A percentile compares a stretch with the other conserved stretches of the same genome.
These are phyloP conservation scores for Fagus sylvatica DNA, from an alignment of 306 rosid species.

Conservation along the genomic window DNA sequence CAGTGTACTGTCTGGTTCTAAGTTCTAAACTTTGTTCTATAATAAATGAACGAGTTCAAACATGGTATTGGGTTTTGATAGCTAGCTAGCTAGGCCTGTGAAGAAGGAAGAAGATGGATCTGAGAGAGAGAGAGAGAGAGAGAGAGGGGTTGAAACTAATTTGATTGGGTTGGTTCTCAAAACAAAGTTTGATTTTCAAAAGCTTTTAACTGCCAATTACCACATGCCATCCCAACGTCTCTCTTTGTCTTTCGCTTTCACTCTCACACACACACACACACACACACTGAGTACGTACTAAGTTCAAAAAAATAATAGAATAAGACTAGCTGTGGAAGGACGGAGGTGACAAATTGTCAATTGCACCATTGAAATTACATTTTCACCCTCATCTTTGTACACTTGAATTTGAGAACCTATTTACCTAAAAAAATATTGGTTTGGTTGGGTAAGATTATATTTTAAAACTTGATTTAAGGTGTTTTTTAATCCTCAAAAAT, in stretches of 20 bases:
- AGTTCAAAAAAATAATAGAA: conserved; percentile 54
- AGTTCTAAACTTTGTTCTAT: background rate
- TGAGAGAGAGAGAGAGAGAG: background rate
- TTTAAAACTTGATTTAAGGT: too few relatives aligned
- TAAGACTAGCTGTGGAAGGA: conserved; percentile 18
- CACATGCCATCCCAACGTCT: conserved; percentile 70
- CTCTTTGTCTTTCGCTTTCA: conserved; percentile 24
- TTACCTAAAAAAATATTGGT: background rate
- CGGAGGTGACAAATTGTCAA: conserved; percentile 6
- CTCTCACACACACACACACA: background rate
- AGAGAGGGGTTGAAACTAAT: conserved; percentile 22
- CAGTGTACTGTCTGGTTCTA: conserved; percentile 17
- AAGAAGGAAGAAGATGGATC: background rate
- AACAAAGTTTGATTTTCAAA: conserved; percentile 43
- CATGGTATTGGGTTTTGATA: conserved; percentile 23
- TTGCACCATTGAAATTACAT: background rate
- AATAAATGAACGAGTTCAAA: conserved; percentile 2
- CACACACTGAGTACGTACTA: conserved; percentile 9
- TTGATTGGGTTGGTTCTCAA: conserved; percentile 1
- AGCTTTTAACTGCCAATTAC: conserved; percentile 32
- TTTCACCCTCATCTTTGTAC: background rate
- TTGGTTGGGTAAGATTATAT: too few relatives aligned
- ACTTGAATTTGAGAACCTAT: too few relatives aligned
- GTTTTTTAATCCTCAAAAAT: too few relatives aligned
- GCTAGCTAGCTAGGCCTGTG: conserved; percentile 25